phyloP scores from a whole-genome alignment of 2,329 filamentous ascomycete genomes.

The Monosporascus ibericus region DNA sequence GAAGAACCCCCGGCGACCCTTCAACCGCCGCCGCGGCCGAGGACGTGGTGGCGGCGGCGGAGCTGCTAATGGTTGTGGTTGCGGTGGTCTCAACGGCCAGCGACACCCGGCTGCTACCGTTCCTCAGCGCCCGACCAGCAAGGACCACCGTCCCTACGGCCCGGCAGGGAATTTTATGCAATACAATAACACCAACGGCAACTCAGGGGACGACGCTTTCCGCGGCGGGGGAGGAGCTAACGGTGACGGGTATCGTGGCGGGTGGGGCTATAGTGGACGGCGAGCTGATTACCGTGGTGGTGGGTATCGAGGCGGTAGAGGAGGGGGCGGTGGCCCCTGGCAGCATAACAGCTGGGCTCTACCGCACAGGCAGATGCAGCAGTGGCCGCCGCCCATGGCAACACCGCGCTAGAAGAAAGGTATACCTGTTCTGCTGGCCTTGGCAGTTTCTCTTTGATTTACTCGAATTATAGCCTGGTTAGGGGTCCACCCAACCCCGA shows the following conservation, averaged over 20 bases:
- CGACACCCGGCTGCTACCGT: background rate
- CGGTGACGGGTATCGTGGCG: background rate
- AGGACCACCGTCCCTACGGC: background rate
- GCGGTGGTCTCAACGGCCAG: background rate
- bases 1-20: conserved; percentile 27
- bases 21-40: conserved; percentile 24
- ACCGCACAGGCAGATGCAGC: no score
- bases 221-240: background rate
- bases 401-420: no score
- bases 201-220: background rate
- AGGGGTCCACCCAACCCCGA: no score
- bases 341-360: no score
- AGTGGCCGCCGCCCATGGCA: no score
- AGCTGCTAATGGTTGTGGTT: background rate
- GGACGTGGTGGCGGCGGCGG: conserved; percentile 13
- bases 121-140: background rate
- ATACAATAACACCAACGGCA: background rate
- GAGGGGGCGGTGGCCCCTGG: background rate
- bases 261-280: background rate
- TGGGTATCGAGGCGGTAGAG: background rate
- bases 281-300: background rate
- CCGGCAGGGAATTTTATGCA: background rate
- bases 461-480: no score
- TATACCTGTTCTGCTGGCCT: no score
- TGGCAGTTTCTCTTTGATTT: no score